Conservation (phyloP, 2,329 filamentous ascomycete genomes). For the Fusarium dimerum region DNA sequence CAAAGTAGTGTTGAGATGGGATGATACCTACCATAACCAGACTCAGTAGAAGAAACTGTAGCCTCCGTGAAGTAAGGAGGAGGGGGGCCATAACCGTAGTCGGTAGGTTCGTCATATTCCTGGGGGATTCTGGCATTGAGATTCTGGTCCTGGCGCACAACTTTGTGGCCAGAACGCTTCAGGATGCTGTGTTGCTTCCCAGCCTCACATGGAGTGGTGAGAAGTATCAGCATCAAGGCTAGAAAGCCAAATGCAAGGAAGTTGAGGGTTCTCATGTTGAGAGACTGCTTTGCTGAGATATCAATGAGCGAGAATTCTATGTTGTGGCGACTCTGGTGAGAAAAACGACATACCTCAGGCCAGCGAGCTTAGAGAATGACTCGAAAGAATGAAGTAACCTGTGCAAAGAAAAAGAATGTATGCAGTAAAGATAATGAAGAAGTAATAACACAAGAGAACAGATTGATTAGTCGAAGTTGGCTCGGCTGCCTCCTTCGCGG, state of each 20-base stretch:
- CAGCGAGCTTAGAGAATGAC: background rate
- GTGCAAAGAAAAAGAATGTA: background rate
- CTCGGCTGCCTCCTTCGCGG: constrained; percentile 6
- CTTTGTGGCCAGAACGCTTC: background rate
- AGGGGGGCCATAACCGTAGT: constrained; percentile 21
- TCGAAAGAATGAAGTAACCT: background rate
- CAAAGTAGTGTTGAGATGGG: too few relatives aligned
- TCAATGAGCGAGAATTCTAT: background rate
- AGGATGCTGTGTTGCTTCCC: constrained; percentile 8
- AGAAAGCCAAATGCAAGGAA: constrained; percentile 34
- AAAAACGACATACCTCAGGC: background rate
- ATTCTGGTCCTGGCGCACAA: constrained; percentile 9
- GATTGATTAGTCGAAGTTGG: background rate
- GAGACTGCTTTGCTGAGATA: background rate
- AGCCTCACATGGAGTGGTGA: constrained; percentile 14
- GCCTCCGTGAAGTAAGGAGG: constrained; percentile 25
- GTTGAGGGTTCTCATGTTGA: constrained; percentile 39
- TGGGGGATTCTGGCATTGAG: constrained; percentile 11
- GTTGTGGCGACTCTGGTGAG: background rate
- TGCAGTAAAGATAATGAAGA: background rate
- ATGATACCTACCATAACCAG: constrained; percentile 13
- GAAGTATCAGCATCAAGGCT: constrained; percentile 30
- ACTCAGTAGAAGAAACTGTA: constrained; percentile 1
- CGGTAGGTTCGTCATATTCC: constrained; percentile 9
- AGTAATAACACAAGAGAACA: constrained; percentile 14